A percentile compares a stretch with the other conserved stretches of the same genome.
These are phyloP conservation scores for Anthracocystis setariae DNA, from an alignment of 1,284 basidiomycete species.

Conservation along the genomic window DNA sequence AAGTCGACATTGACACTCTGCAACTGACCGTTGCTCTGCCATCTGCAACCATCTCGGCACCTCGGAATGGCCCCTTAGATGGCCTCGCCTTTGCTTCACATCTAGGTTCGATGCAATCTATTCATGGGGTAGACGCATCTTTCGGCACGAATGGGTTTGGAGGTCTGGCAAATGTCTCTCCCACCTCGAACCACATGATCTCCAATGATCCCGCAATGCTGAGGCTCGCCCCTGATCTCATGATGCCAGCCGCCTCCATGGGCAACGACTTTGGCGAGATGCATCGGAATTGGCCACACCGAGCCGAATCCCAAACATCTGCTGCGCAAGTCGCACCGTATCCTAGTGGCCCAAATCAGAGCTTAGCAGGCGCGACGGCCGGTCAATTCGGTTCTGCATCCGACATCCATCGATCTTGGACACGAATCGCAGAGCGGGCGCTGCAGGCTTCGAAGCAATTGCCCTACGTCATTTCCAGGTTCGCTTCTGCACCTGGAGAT, in stretches of 20 bases:
- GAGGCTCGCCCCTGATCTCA: conserved; percentile 20
- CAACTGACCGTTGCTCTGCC: conserved; percentile 25
- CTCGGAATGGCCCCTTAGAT: neutral
- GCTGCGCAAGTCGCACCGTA: neutral
- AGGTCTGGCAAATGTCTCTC: conserved; percentile 11
- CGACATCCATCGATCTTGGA: conserved; percentile 15
- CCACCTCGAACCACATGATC: conserved; percentile 2
- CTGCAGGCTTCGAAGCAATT: conserved; percentile 23
- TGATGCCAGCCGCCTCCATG: conserved; percentile 14
- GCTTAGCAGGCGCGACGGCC: neutral
- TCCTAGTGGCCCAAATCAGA: neutral
- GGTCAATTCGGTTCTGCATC: neutral
- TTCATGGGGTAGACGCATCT: neutral
- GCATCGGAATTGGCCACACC: conserved; percentile 20
- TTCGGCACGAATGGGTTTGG: conserved; percentile 18
- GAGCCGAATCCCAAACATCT: conserved; percentile 1
- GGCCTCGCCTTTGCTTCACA: neutral
- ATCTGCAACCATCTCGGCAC: conserved; percentile 8
- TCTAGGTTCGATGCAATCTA: neutral
- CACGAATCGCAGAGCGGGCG: conserved; percentile 18
- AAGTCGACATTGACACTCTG: conserved; percentile 32
- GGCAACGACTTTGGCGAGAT: conserved; percentile 3
- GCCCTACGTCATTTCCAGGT: conserved; percentile 16
- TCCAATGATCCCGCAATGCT: conserved; percentile 19
- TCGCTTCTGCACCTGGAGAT: conserved; percentile 21